phyloP scores from a whole-genome alignment of 2,329 filamentous ascomycete genomes.

The Scedosporium aurantiacum region DNA sequence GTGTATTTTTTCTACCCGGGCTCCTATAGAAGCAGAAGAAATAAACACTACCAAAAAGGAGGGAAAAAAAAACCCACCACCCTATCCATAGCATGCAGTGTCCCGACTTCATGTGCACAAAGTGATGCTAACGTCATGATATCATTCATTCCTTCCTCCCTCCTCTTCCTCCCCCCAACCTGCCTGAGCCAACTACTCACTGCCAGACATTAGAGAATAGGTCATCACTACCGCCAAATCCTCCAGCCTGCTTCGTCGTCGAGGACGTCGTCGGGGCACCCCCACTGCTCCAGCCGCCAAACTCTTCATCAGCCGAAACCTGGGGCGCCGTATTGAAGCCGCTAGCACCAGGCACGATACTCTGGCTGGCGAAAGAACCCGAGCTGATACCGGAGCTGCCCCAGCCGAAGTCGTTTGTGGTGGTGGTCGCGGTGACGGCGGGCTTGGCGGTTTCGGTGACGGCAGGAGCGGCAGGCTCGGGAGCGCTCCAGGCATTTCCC shows the following conservation, averaged over 20 bases:
- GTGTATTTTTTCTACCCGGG: neutral
- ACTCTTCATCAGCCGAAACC: constrained; percentile 84
- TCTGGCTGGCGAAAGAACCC: constrained; percentile 42
- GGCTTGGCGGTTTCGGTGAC: constrained; percentile 47
- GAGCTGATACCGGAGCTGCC: constrained; percentile 25
- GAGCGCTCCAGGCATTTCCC: constrained; percentile 76
- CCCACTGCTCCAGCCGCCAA: constrained; percentile 86
- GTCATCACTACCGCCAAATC: constrained; percentile 65
- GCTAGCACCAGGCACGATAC: constrained; percentile 49
- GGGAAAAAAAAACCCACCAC: neutral
- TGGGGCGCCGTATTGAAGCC: constrained; percentile 44
- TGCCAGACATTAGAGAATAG: constrained; percentile 95
- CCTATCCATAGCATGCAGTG: neutral
- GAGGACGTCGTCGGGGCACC: constrained; percentile 26
- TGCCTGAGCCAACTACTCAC: constrained; percentile 26
- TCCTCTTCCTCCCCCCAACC: neutral
- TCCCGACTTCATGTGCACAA: neutral
- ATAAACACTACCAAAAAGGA: neutral
- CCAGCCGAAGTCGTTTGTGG: constrained; percentile 53
- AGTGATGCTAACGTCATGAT: neutral
- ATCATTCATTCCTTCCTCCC: neutral
- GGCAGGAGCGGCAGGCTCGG: constrained; percentile 44
- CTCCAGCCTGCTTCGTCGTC: constrained; percentile 43
- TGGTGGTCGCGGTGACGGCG: constrained; percentile 20
- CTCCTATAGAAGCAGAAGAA: neutral